These are phyloP conservation scores for Fusarium robinianum DNA, from an alignment of 2,329 filamentous ascomycete genomes.

Conservation along the genomic window DNA sequence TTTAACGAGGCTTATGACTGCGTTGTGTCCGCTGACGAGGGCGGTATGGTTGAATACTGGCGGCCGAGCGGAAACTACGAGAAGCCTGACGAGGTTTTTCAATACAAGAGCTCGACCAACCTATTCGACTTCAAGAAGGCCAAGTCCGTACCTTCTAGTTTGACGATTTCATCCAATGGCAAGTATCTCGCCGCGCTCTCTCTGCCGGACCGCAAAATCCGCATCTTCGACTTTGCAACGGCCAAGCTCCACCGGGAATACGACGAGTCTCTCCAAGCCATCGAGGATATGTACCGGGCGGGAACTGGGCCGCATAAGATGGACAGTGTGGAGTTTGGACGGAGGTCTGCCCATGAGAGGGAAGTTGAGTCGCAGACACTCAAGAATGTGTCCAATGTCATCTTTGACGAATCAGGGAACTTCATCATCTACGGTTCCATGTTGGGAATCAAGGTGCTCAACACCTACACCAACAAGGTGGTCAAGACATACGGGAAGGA, in stretches of 20 bases:
- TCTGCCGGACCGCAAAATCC: conserved; percentile 89
- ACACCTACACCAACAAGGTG: conserved; percentile 91
- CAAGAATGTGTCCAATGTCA: conserved; percentile 76
- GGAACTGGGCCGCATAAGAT: conserved; percentile 80
- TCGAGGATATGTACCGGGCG: conserved; percentile 95
- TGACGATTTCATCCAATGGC: conserved; percentile 85
- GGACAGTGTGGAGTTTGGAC: conserved; percentile 89
- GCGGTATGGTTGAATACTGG: conserved; percentile 98
- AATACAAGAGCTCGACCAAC: conserved; percentile 91
- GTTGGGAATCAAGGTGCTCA: conserved; percentile 90
- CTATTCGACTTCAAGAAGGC: conserved; percentile 97
- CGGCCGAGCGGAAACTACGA: conserved; percentile 78
- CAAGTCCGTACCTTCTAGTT: conserved; percentile 79
- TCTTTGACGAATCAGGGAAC: conserved; percentile 94
- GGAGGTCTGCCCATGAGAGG: conserved; percentile 81
- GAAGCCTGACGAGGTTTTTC: conserved; percentile 89
- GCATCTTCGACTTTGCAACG: conserved; percentile 88
- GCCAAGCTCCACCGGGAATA: conserved; percentile 91
- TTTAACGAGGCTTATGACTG: conserved; percentile 92
- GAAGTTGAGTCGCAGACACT: conserved; percentile 76
- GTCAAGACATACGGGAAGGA: conserved; percentile 90
- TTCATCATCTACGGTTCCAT: conserved; percentile 95
- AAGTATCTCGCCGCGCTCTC: conserved; percentile 87
- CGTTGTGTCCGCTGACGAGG: conserved; percentile 85
- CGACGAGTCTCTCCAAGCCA: conserved; percentile 87